Base-by-base conservation (phyloP, 1,139 yeast species). In the Diutina catenulata region DNA sequence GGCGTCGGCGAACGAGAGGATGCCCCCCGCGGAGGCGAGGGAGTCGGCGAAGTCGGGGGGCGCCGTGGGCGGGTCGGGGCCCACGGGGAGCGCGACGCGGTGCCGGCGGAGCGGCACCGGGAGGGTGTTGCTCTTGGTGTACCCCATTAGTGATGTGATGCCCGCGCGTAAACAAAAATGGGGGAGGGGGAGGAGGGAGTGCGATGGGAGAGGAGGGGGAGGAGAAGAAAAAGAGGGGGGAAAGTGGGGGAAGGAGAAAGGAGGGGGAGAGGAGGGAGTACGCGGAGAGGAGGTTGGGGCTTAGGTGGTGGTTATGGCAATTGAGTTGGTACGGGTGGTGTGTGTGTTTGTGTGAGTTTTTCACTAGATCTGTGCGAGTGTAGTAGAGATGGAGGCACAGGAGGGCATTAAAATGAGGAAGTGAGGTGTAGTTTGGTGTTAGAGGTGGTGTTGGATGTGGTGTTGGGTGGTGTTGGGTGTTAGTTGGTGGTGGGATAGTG, bases 81-180 rank as follows among this genome's bases (percentile, higher is more conserved):
- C 35, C 16, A 31, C 35, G 14, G 35, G 35, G 20, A 31, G 21
- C 25, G 25, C 14, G 18, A 31, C 8, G 18, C 14, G 6, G 10
- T 21, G 35, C 14, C 15, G 14, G 13, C 25, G 25, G 18, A n/a
- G 9, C 9, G 11, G 11, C 22, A 21, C 26, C 19, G 25, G 24
- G 14, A 31, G 35, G 35, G 35, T 31, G 21, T 31, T 18, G 9
- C 24, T 31, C 25, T 15, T 13, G 14, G 35, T 26, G 22, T 21
- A 21, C 35, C 35, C 35, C 35, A 31, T 31, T n/a, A n/a, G 35
- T 10, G 6, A 10, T n/a, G 35, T 31, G 35, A 31, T 31, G 35
- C 20, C n/a, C n/a, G n/a, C n/a, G n/a, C n/a, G n/a, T n/a, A n/a
- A n/a, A n/a, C n/a, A n/a, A n/a, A n/a, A n/a, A n/a, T n/a, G n/a